phyloP scores from a whole-genome alignment of 2,329 filamentous ascomycete genomes.

The Penicillium sp. region DNA sequence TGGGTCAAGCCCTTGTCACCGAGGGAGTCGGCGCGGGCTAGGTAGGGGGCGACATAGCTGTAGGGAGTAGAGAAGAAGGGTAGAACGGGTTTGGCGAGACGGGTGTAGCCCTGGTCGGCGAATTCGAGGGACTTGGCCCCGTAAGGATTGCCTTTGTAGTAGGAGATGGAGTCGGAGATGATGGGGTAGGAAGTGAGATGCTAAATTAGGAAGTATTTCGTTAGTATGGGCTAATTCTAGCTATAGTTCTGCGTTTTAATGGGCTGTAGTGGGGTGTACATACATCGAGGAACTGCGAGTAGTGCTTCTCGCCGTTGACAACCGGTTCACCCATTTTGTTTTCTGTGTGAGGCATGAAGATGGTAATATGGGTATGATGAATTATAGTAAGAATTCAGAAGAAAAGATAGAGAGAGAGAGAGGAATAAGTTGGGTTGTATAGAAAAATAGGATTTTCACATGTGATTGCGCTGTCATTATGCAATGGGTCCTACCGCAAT shows the following conservation, averaged over 20 bases:
- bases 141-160: slow-evolving; percentile 77
- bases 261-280: slow-evolving; percentile 20
- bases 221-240: slow-evolving; percentile 8
- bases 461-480: slow-evolving; percentile 25
- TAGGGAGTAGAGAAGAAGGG: slow-evolving; percentile 78
- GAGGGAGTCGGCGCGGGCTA: slow-evolving; percentile 74
- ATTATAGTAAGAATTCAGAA: not conserved
- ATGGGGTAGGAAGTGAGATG: slow-evolving; percentile 83
- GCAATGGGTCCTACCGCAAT: slow-evolving; percentile 22
- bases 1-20: slow-evolving; percentile 68
- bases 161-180: slow-evolving; percentile 72
- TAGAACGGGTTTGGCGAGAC: slow-evolving; percentile 72
- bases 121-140: slow-evolving; percentile 79
- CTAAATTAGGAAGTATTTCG: slow-evolving; percentile 46
- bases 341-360: slow-evolving; percentile 50
- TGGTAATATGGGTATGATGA: not conserved
- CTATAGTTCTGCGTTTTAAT: not conserved
- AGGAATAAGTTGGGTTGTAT: slow-evolving; percentile 6
- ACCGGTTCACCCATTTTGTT: slow-evolving; percentile 46
- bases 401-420: not conserved
- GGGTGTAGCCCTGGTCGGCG: slow-evolving; percentile 70
- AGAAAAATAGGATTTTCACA: slow-evolving; percentile 20
- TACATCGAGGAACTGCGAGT: slow-evolving; percentile 49
- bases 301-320: slow-evolving; percentile 51
- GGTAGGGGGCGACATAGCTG: slow-evolving; percentile 78